These are phyloP conservation scores for Pestalotiopsis sp. DNA, from an alignment of 2,329 filamentous ascomycete genomes.

Conservation along the genomic window DNA sequence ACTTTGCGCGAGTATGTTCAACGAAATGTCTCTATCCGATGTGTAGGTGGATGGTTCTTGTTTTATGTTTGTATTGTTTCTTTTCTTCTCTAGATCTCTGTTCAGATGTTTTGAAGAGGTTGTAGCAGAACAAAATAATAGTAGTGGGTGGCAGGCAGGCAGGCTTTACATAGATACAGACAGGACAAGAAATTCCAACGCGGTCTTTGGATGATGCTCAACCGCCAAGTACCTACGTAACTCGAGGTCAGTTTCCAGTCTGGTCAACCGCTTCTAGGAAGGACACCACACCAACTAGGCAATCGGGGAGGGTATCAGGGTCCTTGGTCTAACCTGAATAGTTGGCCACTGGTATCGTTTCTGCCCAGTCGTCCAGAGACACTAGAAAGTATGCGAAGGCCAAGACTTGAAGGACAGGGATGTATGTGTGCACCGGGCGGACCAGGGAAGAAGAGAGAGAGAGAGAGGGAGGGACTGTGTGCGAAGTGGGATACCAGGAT, in stretches of 20 bases:
- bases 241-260: not conserved
- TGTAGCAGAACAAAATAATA: conserved; percentile 15
- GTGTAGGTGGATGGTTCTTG: not conserved
- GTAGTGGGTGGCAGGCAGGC: conserved; percentile 14
- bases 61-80: not conserved
- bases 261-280: conserved; percentile 15
- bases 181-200: conserved; percentile 11
- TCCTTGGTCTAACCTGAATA: conserved; percentile 24
- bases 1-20: not conserved
- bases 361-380: conserved; percentile 15
- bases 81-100: not conserved
- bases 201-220: conserved; percentile 22
- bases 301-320: conserved; percentile 26
- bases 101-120: conserved; percentile 13
- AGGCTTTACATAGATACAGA: conserved; percentile 26
- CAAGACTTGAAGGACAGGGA: not conserved
- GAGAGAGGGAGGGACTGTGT: not conserved
- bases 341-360: conserved; percentile 8
- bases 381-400: conserved; percentile 21
- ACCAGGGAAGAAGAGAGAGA: not conserved
- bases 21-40: not conserved
- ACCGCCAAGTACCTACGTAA: conserved; percentile 17
- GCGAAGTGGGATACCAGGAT: not conserved
- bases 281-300: conserved; percentile 12
- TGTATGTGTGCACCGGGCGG: not conserved